Evolutionary conservation across 2,329 filamentous ascomycete genomes (phyloP), one percentile per base, ranked within the genome.

Genomic region (Lasiodiplodia sp.): DNA sequence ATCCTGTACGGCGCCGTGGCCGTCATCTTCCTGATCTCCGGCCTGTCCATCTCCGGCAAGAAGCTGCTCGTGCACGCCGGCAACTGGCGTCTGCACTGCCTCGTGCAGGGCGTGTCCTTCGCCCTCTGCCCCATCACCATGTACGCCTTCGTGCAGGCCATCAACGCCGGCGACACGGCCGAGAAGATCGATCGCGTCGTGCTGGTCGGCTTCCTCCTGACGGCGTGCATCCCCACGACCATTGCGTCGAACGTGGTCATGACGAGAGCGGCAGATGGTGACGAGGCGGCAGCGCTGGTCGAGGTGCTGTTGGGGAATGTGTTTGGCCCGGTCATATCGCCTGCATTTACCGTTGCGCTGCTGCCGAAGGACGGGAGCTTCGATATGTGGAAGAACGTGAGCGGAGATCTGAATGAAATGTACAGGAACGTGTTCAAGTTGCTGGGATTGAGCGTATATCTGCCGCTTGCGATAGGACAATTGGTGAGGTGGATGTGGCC

Each of bases 1-100:
- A 65, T 68, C 52, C 67, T 68, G 37, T 68, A 68, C 67, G 67
- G 67, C 25, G 67, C 67, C 49, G 67, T 68, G 4, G 67, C 67
- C 52, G 34, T 68, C 67, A 68, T 68, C 52, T 68, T 68, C 60
- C 51, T 68, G 25, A 57, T 65, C n/a, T 64, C 57, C 2, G 67
- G 67, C 25, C 67, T 68, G 25, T 51, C 58, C 31, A 56, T 68
- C 38, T 25, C 67, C 1, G 51, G 58, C 25, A 34, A 25, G 23
- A 57, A 55, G 37, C 51, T 68, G 38, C 51, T 68, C 11, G 60
- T 68, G 23, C 67, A 68, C 52, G 67, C 67, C 7, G 49, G 52
- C 21, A 68, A 68, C 51, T 68, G 67, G 67, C 67, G 67, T 12
- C 37, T 68, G 37, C 67, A 68, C n/a, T 16, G 64, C 12, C 10